Conservation (phyloP, 2,329 filamentous ascomycete species). For the Phaeosphaeria sp. region DNA sequence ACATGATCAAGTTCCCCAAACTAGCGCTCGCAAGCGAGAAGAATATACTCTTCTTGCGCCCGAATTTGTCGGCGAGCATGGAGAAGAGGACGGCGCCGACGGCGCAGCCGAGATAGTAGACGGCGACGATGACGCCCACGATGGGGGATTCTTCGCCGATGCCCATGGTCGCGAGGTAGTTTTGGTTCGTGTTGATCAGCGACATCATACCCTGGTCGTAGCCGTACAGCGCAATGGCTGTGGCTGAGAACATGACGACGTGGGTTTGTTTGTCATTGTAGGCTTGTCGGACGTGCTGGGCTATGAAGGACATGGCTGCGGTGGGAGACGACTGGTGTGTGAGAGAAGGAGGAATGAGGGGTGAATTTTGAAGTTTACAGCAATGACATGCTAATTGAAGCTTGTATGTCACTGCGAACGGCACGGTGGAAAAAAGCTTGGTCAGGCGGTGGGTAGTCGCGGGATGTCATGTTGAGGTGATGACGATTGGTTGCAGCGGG, state of each 20-base stretch:
- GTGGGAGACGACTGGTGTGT: neutral
- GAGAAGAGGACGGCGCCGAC: slow-evolving; percentile 64
- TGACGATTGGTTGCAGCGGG: slow-evolving; percentile 25
- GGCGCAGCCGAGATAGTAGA: slow-evolving; percentile 69
- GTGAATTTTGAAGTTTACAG: neutral
- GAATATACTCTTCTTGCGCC: slow-evolving; percentile 64
- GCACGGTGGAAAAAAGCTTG: slow-evolving; percentile 18
- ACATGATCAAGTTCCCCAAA: slow-evolving; percentile 67
- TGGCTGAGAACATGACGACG: slow-evolving; percentile 61
- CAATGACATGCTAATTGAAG: neutral
- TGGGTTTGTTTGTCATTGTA: slow-evolving; percentile 52
- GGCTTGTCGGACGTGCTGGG: slow-evolving; percentile 24
- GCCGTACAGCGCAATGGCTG: slow-evolving; percentile 63
- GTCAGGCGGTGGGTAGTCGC: slow-evolving; percentile 13
- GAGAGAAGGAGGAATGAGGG: neutral
- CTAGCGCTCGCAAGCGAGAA: slow-evolving; percentile 61
- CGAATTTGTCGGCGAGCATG: slow-evolving; percentile 60
- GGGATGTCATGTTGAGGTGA: slow-evolving; percentile 11
- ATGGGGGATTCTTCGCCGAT: slow-evolving; percentile 59
- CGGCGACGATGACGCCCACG: slow-evolving; percentile 66
- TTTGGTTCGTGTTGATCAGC: slow-evolving; percentile 61
- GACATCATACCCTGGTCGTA: slow-evolving; percentile 59
- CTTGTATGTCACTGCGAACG: neutral
- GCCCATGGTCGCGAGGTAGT: slow-evolving; percentile 66
- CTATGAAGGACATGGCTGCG: slow-evolving; percentile 17